phyloP scores from a whole-genome alignment of 768 basidiomycete species.

The Calocybe gangraenosa region DNA sequence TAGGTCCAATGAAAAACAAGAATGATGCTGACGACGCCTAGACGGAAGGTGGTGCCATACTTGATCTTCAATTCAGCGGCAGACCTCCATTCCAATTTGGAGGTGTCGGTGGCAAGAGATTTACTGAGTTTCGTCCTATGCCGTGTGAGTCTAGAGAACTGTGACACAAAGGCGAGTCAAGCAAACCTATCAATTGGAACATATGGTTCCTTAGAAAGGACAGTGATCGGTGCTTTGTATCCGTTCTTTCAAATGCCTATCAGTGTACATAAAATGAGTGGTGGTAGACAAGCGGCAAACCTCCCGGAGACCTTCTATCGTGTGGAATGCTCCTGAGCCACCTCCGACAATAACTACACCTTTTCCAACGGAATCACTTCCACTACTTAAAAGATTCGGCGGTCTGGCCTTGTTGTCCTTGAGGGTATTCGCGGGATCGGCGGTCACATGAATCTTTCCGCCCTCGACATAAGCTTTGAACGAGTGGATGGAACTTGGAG shows the following conservation, averaged over 20 bases:
- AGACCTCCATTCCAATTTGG: slow-evolving; percentile 73
- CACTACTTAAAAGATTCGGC: slow-evolving; percentile 48
- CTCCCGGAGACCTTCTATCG: slow-evolving; percentile 79
- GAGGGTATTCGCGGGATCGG: slow-evolving; percentile 53
- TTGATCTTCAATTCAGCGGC: slow-evolving; percentile 74
- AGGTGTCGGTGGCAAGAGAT: slow-evolving; percentile 69
- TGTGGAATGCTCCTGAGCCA: slow-evolving; percentile 73
- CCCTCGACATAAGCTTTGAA: slow-evolving; percentile 65
- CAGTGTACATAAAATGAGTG: not conserved
- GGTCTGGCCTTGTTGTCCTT: slow-evolving; percentile 66
- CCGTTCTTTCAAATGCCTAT: slow-evolving; percentile 48
- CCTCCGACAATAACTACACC: slow-evolving; percentile 86
- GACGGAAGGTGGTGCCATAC: slow-evolving; percentile 62
- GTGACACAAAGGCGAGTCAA: not conserved
- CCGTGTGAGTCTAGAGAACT: slow-evolving; percentile 7
- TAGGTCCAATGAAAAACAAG: slow-evolving; percentile 3
- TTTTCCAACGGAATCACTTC: slow-evolving; percentile 43
- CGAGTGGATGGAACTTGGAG: slow-evolving; percentile 72
- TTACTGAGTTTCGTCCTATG: slow-evolving; percentile 85
- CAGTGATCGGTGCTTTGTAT: slow-evolving; percentile 70
- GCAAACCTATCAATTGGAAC: slow-evolving; percentile 79
- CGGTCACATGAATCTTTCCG: slow-evolving; percentile 79
- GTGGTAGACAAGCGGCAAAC: slow-evolving; percentile 34
- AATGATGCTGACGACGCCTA: slow-evolving; percentile 34
- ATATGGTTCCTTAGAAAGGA: slow-evolving; percentile 76